Base-by-base conservation (phyloP, 768 basidiomycete genomes). In the Hericium coralloides region DNA sequence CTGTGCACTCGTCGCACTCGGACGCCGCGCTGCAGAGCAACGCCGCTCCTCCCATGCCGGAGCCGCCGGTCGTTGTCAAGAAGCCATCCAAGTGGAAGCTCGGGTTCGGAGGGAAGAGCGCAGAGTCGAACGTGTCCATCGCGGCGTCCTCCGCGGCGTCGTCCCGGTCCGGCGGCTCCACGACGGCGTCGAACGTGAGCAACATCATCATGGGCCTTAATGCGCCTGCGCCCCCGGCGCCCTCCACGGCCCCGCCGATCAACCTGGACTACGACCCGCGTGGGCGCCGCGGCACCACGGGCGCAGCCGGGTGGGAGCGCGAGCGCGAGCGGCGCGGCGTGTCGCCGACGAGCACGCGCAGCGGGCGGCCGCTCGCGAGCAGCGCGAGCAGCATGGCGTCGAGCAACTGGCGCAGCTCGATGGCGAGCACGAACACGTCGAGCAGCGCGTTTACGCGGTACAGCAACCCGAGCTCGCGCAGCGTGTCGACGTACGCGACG, bases 31-130 rank as follows among this genome's bases (percentile, higher is more conserved):
- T 59, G 26, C 26, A 31, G 4, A 31, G 26, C 64, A 62, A 61
- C 38, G 60, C 41, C 38, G 64, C 49, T 43, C 60, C 22, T 15
- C 62, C 43, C 57, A 58, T 55, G 56, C 60, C 52, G 31, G 23
- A 38, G 43, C 43, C 60, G 55, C 59, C 67, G 63, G 56, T 58
- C 56, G 63, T 67, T 61, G 62, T 70, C 56, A 92, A 91, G 76
- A 92, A 92, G 75, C 76, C 87, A 54, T 90, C 87, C n/a, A 90
- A 84, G 66, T 86, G 92, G 89, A 89, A 87, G 71, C 76, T 89
- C 64, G 76, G 83, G 63, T 87, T 92, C 69, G 76, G 88, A 59
- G 84, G 82, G 73, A 74, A 71, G 65, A 78, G 68, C 62, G 64
- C 62, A 5, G 60, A 64, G 50, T 39, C 38, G 45, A 47, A 60